Evolutionary conservation across 192 early-diverging fungal species (phyloP).

Genomic region (Mortierella antarctica): DNA sequence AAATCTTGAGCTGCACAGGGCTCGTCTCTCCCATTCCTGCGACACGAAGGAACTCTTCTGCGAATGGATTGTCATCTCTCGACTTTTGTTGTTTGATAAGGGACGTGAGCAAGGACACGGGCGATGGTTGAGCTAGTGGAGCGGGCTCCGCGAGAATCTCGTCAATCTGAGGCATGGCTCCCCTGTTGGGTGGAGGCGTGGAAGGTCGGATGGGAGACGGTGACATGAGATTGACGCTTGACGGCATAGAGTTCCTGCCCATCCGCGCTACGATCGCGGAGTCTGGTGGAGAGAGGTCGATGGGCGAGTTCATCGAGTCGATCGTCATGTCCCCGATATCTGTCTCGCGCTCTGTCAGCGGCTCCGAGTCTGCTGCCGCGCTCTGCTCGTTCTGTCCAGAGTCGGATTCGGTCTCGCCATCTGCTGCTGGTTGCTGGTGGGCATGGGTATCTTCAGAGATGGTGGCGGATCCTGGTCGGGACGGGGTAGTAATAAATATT

Average conservation of each 20-base stretch:
- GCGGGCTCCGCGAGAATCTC: slow-evolving; percentile 27
- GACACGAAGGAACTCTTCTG: slow-evolving; percentile 71
- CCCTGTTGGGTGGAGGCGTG: slow-evolving; percentile 24
- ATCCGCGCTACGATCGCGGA: slow-evolving; percentile 12
- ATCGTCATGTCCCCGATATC: slow-evolving; percentile 45
- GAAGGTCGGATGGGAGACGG: slow-evolving; percentile 36
- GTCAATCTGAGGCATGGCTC: not conserved
- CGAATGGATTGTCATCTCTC: slow-evolving; percentile 72
- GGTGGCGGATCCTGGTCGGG: slow-evolving; percentile 53
- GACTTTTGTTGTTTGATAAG: slow-evolving; percentile 72
- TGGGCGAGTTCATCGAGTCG: slow-evolving; percentile 59
- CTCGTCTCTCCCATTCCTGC: slow-evolving; percentile 71
- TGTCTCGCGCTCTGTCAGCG: slow-evolving; percentile 1
- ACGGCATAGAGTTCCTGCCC: not conserved
- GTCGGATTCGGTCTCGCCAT: not conserved
- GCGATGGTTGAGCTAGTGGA: slow-evolving; percentile 15
- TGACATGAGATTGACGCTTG: slow-evolving; percentile 26
- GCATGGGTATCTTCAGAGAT: slow-evolving; percentile 47
- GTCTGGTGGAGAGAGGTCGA: slow-evolving; percentile 54
- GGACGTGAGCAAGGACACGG: slow-evolving; percentile 68
- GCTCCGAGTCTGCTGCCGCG: not conserved
- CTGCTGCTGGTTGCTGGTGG: slow-evolving; percentile 11
- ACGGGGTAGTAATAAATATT: slow-evolving; percentile 59
- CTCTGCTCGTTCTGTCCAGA: not conserved
- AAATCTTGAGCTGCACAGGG: slow-evolving; percentile 71